Base-by-base conservation (phyloP, 2,329 filamentous ascomycete species). In the Magnaporthiopsis poae region DNA sequence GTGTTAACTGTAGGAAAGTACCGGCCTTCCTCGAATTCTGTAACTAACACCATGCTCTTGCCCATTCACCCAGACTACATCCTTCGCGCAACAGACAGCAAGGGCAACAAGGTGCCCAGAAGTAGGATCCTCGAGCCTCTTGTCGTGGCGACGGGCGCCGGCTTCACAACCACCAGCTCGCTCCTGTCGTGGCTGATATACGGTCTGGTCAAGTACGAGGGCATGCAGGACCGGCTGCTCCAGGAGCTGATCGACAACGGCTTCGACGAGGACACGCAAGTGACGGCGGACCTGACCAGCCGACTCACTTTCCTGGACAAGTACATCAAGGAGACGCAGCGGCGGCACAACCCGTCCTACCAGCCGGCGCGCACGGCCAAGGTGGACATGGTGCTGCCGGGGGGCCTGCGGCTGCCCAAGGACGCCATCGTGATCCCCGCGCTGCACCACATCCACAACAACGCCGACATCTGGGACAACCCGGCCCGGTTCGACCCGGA, bases 251-350 rank as follows among this genome's bases (percentile, higher is more conserved):
- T 87, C 39, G 82, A 85, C 70, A 72, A 81, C 60, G 80, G 71
- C 12, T 78, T 81, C 61, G 73, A 75, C 60, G 77, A 79, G 11
- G 71, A 80, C 18, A 83, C 77, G 0, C 72, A 79, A 60, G 75
- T 82, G 31, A 81, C 81, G 0, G 74, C 80, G 0, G 83, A 85
- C 12, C 68, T 81, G 2, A 80, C 80, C 2, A 75, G 80, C 64
- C 74, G 77, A 61, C 78, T 88, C 7, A 71, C 75, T 1, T 86
- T 82, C 74, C 78, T 86, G 11, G 84, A 86, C 72, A 80, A 81
- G 62, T 86, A 81, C 73, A 75, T 88, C 77, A 87, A 88, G 73
- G 86, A 88, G 72, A 85, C 80, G 0, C 84, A 86, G 72, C 80
- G 86, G 2, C 77, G 78, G 3, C 85, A 88, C 75, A 87, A 85